Percentiles rank a stretch among this genome's conserved stretches.
These are phyloP conservation scores for Wickerhamomyces sydowiorum DNA, from an alignment of 805 yeast genomes.

Conservation along the genomic window DNA sequence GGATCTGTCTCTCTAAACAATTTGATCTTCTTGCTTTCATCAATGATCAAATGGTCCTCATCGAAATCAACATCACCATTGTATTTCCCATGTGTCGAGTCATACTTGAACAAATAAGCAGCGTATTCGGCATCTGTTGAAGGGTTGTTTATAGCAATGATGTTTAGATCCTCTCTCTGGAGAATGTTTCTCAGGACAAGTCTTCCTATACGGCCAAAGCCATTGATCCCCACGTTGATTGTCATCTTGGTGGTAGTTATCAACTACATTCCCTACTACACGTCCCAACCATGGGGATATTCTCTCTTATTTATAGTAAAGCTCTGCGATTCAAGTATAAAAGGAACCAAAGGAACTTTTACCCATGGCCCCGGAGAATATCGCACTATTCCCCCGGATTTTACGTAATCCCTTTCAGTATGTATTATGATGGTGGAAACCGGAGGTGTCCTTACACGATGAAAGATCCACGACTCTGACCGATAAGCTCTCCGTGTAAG, in stretches of 20 bases:
- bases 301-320: no score
- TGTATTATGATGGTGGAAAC: no score
- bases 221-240: conserved; percentile 70
- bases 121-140: conserved; percentile 88
- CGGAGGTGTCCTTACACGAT: neutral
- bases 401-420: no score
- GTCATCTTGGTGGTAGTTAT: conserved; percentile 11
- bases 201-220: conserved; percentile 94
- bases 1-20: conserved; percentile 85
- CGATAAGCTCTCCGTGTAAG: conserved; percentile 33
- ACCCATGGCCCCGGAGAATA: no score
- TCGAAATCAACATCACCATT: conserved; percentile 62
- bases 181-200: conserved; percentile 81
- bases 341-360: no score
- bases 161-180: conserved; percentile 65
- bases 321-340: no score
- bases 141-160: conserved; percentile 89
- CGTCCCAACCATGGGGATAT: no score
- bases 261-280: no score
- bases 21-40: conserved; percentile 53
- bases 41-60: conserved; percentile 57
- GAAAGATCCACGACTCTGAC: conserved; percentile 17
- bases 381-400: no score
- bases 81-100: conserved; percentile 87
- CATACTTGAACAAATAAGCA: conserved; percentile 93